A percentile compares a stretch with the other conserved stretches of the same genome.
Conservation (phyloP, 2,329 filamentous ascomycete species). For the Colletotrichum noveboracense region DNA sequence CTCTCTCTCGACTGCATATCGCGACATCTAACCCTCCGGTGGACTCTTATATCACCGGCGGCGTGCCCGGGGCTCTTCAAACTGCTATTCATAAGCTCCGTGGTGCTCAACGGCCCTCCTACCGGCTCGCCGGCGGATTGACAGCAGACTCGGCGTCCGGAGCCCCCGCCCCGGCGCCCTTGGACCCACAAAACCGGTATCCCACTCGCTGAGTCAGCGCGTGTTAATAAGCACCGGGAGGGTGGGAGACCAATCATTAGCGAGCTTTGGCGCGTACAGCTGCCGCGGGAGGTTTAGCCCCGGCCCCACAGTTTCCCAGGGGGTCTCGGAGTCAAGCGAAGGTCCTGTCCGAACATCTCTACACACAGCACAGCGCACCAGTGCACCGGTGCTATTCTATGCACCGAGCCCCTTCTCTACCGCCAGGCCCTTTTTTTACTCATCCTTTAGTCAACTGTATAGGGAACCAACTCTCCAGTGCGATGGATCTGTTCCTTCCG, state of each 20-base stretch:
- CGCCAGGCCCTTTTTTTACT: background rate
- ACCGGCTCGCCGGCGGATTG: background rate
- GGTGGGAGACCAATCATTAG: background rate
- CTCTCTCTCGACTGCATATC: background rate
- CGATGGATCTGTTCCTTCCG: background rate
- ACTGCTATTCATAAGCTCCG: background rate
- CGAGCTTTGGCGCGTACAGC: background rate
- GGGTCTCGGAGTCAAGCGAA: background rate
- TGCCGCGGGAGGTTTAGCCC: background rate
- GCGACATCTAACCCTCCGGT: background rate
- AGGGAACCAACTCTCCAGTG: background rate
- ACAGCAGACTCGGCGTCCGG: background rate
- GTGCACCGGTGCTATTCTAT: constrained; percentile 27
- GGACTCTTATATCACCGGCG: background rate
- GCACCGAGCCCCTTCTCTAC: background rate
- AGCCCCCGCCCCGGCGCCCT: background rate
- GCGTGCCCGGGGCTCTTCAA: background rate
- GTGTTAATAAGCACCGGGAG: background rate
- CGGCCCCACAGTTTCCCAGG: background rate
- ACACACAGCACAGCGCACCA: background rate
- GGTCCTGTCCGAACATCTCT: constrained; percentile 1
- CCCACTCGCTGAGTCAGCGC: constrained; percentile 3
- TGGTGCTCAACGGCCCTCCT: background rate
- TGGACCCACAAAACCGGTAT: background rate
- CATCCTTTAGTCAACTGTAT: background rate